These are phyloP conservation scores for Dunaliella primolecta DNA, from an alignment of 139 green algal genomes.

Conservation along the genomic window DNA sequence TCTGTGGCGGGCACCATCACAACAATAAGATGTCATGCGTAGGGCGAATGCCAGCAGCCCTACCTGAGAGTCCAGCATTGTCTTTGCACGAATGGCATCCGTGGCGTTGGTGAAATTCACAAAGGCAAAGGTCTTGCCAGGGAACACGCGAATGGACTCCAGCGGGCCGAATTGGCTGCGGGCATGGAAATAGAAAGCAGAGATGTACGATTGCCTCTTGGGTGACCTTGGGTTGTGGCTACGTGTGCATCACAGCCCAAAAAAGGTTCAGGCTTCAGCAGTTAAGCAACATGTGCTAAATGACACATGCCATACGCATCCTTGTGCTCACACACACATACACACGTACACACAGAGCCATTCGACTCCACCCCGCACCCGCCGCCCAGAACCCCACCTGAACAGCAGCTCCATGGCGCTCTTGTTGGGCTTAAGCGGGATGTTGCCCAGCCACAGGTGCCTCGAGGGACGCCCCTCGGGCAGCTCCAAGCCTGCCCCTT, in stretches of 20 bases:
- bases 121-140: slow-evolving; percentile 78
- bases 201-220: too few species aligned
- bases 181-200: neutral
- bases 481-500: neutral
- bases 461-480: slow-evolving; percentile 7
- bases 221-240: too few species aligned
- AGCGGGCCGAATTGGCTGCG: slow-evolving; percentile 54
- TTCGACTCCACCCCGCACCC: too few species aligned
- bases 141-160: slow-evolving; percentile 68
- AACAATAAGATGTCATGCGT: too few species aligned
- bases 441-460: slow-evolving; percentile 78
- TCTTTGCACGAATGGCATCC: slow-evolving; percentile 49
- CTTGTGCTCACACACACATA: too few species aligned
- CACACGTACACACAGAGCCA: too few species aligned
- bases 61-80: slow-evolving; percentile 55
- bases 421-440: slow-evolving; percentile 68
- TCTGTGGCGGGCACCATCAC: too few species aligned
- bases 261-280: too few species aligned
- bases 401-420: slow-evolving; percentile 56
- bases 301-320: too few species aligned
- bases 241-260: too few species aligned
- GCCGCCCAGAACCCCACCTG: too few species aligned
- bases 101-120: slow-evolving; percentile 49
- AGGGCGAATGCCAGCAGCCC: neutral
- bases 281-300: too few species aligned